Evolutionary conservation across 2,329 filamentous ascomycete species (phyloP), one percentile per base, ranked within the genome.

Genomic region (Sphaerulina vaccinii): DNA sequence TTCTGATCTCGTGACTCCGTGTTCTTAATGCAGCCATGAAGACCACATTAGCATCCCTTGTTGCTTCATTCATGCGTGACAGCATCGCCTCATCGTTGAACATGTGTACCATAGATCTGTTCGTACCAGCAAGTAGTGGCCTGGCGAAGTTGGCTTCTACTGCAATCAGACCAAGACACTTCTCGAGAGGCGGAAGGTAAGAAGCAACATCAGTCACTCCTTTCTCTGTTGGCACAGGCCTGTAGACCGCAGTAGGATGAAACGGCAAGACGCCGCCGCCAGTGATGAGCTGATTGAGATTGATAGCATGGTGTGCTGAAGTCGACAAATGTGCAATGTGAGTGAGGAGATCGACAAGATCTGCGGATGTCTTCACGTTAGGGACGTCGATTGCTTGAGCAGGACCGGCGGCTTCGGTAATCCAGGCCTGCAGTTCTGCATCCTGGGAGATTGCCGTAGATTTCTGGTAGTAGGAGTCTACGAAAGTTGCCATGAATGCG

Each of bases 381-480:
- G 72, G 74, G 62, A 78, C 76, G 60, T 77, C 72, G 23, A 72
- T 60, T 1, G 68, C 68, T 49, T 67, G 43, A 0, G 74, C 74
- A 1, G 58, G 52, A 1, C 62, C 64, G 42, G 63, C 69, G 19
- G 71, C 71, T 64, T 79, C 75, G 1, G 44, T 38, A 22, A 75
- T 66, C 75, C 75, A 79, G n/a, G 65, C 65, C 49, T 73, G 70
- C 1, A 79, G 59, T 52, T 79, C 76, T 0, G 39, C 18, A 56
- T 79, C 76, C 3, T 50, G 45, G 1, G 49, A 44, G 8, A 78
- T 55, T 5, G 61, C 62, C 1, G 46, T 42, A 40, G 72, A 64
- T 22, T 56, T 58, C 2, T 51, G 3, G 62, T 79, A 79, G 63
- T 75, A 78, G 0, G 75, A 71, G 33, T 72, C 60, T n/a, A 78